phyloP scores from a whole-genome alignment of 768 basidiomycete species.

The Kwoniella europaea region DNA sequence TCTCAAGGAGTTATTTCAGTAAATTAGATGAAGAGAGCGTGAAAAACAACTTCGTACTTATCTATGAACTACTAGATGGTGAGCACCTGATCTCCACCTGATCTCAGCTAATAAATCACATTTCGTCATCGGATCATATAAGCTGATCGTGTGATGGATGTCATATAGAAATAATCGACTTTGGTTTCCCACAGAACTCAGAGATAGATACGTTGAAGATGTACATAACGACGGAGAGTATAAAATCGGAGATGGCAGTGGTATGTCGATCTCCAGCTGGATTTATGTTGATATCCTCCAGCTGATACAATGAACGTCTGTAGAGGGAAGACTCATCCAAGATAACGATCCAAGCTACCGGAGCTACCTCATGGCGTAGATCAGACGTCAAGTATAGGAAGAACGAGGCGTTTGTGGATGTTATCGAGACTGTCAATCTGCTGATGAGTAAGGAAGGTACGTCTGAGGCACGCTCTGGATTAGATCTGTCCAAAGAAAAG shows the following conservation, averaged over 20 bases:
- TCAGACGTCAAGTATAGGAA: slow-evolving; percentile 98
- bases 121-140: background rate
- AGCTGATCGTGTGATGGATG: background rate
- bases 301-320: slow-evolving; percentile 4
- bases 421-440: slow-evolving; percentile 93
- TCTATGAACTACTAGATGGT: slow-evolving; percentile 98
- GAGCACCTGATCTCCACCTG: slow-evolving; percentile 42
- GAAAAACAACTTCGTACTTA: slow-evolving; percentile 98
- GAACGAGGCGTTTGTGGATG: slow-evolving; percentile 99
- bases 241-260: slow-evolving; percentile 81
- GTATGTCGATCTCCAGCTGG: slow-evolving; percentile 62
- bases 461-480: slow-evolving; percentile 22
- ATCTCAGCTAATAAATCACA: background rate
- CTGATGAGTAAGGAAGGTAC: slow-evolving; percentile 96
- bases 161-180: slow-evolving; percentile 87
- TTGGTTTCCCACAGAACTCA: slow-evolving; percentile 98
- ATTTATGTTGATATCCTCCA: background rate
- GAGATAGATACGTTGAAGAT: slow-evolving; percentile 97
- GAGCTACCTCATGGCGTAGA: slow-evolving; percentile 92
- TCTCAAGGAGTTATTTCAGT: slow-evolving; percentile 94
- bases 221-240: slow-evolving; percentile 97
- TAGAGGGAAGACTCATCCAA: slow-evolving; percentile 92
- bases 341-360: slow-evolving; percentile 96
- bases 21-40: slow-evolving; percentile 97
- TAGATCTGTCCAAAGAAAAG: too few relatives aligned